These are phyloP conservation scores for Bromus sterilis DNA, from an alignment of 176 grass and related monocot genomes.

Conservation along the genomic window DNA sequence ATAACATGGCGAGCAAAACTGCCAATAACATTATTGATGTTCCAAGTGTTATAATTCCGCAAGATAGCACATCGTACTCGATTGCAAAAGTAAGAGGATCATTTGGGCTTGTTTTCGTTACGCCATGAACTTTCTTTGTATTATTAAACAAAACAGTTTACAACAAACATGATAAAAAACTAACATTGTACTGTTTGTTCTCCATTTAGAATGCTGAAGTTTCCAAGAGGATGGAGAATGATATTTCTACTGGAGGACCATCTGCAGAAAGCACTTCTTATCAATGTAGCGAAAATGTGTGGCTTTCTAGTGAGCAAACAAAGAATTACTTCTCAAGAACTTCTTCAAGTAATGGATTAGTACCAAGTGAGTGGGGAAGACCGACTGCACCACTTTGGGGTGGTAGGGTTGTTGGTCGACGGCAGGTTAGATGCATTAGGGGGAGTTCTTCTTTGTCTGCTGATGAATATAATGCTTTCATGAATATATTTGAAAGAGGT, in stretches of 20 bases:
- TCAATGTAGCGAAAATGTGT: conserved; percentile 57
- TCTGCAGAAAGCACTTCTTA: conserved; percentile 58
- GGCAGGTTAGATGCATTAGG: conserved; percentile 57
- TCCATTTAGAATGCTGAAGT: conserved; percentile 47
- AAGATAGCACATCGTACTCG: conserved; percentile 26
- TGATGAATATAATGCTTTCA: conserved; percentile 84
- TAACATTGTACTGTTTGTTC: conserved; percentile 28
- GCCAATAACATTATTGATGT: conserved; percentile 40
- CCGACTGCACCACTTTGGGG: conserved; percentile 69
- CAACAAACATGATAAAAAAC: not conserved
- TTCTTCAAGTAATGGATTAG: conserved; percentile 31
- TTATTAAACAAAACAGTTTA: conserved; percentile 2
- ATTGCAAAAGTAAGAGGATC: conserved; percentile 16
- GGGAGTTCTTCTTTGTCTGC: conserved; percentile 55
- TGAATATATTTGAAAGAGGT: conserved; percentile 96
- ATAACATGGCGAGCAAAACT: conserved; percentile 39
- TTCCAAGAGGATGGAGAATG: conserved; percentile 34
- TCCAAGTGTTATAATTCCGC: conserved; percentile 39
- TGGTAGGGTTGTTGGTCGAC: conserved; percentile 61
- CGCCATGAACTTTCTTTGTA: conserved; percentile 3
- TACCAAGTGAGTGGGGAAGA: conserved; percentile 59
- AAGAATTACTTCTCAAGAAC: conserved; percentile 53
- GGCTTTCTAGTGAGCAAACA: conserved; percentile 60
- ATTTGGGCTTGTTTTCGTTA: not conserved
- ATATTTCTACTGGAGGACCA: conserved; percentile 47